These are phyloP conservation scores for Rhodamnia argentea DNA, from an alignment of 345 rosid species.

Conservation along the genomic window DNA sequence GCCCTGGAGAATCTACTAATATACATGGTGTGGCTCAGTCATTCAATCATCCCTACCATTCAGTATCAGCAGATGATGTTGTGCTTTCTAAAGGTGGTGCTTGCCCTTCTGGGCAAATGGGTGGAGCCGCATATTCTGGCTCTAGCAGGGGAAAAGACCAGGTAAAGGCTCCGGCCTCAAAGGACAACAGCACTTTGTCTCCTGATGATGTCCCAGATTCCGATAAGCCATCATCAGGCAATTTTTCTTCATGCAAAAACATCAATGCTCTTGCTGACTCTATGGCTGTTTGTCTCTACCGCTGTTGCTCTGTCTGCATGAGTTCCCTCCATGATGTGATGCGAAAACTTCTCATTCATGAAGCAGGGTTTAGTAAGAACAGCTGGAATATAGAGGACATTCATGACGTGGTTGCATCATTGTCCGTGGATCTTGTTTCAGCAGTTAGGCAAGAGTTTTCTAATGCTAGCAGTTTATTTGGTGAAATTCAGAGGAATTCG, in stretches of 20 bases:
- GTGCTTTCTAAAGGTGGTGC: background rate
- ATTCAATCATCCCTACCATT: background rate
- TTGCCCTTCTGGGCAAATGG: background rate
- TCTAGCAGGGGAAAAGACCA: background rate
- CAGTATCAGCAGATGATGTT: background rate
- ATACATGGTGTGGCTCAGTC: background rate
- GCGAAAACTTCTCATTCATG: conserved; percentile 32
- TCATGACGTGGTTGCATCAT: conserved; percentile 59
- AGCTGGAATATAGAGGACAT: conserved; percentile 42
- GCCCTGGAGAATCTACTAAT: background rate
- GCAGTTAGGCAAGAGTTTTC: conserved; percentile 39
- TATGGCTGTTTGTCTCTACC: conserved; percentile 39
- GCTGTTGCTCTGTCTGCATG: conserved; percentile 59
- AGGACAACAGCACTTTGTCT: background rate
- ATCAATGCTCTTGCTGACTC: conserved; percentile 17
- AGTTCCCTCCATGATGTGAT: conserved; percentile 32
- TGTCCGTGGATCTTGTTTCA: conserved; percentile 59
- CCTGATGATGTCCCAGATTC: background rate
- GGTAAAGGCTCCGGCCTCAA: background rate
- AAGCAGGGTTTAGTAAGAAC: conserved; percentile 26
- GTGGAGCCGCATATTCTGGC: background rate
- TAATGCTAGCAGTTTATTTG: conserved; percentile 11
- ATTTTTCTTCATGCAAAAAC: background rate
- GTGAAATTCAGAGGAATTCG: conserved; percentile 14
- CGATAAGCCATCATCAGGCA: background rate